These are phyloP conservation scores for Rhodotorula kratochvilovae DNA, from an alignment of 768 basidiomycete species.

Conservation along the genomic window DNA sequence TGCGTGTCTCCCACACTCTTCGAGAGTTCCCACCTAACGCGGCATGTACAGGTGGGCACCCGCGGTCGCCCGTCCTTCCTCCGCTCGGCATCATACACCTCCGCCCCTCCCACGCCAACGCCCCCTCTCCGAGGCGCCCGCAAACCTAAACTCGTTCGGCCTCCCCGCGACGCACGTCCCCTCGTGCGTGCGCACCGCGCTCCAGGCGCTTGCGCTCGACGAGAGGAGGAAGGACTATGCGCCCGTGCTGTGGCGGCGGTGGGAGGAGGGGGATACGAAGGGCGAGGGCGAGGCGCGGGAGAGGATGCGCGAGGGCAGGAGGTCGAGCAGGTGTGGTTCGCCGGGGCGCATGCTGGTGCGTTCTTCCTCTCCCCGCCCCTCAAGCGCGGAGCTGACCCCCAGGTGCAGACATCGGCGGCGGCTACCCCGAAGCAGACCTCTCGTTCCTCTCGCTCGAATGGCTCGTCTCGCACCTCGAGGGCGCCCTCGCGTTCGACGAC, in stretches of 20 bases:
- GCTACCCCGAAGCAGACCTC: conserved; percentile 19
- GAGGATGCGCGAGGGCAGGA: neutral
- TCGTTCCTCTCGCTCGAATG: conserved; percentile 9
- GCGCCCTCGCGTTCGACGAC: neutral
- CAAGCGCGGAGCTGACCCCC: neutral
- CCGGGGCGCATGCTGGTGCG: conserved; percentile 10
- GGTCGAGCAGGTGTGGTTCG: conserved; percentile 19
- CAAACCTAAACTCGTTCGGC: conserved; percentile 16
- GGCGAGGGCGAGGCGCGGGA: neutral
- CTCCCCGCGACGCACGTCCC: conserved; percentile 17
- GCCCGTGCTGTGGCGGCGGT: conserved; percentile 14
- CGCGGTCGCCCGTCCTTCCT: conserved; percentile 20
- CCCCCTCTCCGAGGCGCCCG: neutral
- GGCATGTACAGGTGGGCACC: conserved; percentile 6
- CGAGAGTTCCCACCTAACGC: neutral
- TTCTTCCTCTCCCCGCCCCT: neutral
- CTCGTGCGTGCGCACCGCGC: conserved; percentile 1
- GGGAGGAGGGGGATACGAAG: neutral
- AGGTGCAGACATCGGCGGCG: conserved; percentile 16
- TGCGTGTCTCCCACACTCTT: neutral
- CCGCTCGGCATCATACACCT: neutral
- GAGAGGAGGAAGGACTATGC: conserved; percentile 15
- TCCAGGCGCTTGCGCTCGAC: conserved; percentile 24
- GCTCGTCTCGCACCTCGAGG: neutral
- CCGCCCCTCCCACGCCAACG: neutral